A percentile compares a stretch with the other conserved stretches of the same genome.
Conservation (phyloP, 179 eudicot genomes). For the Amaranthus tricolor region DNA sequence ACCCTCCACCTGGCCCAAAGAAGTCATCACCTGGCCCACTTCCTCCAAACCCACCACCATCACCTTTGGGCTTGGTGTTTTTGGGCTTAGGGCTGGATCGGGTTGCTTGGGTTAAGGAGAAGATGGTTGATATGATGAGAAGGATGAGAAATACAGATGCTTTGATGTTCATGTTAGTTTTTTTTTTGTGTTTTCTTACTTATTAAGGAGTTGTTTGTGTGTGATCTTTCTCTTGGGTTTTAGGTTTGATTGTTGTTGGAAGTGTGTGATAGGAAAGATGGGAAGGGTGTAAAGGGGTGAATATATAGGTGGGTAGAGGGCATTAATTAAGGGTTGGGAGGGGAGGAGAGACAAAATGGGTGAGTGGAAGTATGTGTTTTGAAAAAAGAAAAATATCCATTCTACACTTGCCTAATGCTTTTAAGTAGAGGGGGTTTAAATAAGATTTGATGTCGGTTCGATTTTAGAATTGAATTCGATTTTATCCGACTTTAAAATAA, state of each 20-base stretch:
- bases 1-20: conserved; percentile 60
- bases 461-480: no score
- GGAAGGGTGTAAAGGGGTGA: background rate
- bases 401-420: no score
- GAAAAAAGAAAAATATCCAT: no score
- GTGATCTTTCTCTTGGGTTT: background rate
- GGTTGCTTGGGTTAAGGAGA: conserved; percentile 12
- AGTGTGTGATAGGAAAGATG: background rate
- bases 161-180: conserved; percentile 28
- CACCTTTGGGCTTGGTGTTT: conserved; percentile 13
- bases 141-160: conserved; percentile 11
- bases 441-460: no score
- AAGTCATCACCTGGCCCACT: conserved; percentile 29
- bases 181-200: background rate
- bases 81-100: conserved; percentile 23
- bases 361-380: conserved; percentile 18
- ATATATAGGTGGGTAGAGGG: background rate
- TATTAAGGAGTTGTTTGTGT: no score
- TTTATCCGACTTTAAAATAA: no score
- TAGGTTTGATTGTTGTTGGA: background rate
- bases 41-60: background rate
- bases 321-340: conserved; percentile 14
- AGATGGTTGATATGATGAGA: conserved; percentile 15
- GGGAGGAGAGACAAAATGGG: conserved; percentile 11
- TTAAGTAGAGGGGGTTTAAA: no score